Conservation (phyloP, 495 filamentous ascomycete species). For the Hyaloscypha bicolor region DNA sequence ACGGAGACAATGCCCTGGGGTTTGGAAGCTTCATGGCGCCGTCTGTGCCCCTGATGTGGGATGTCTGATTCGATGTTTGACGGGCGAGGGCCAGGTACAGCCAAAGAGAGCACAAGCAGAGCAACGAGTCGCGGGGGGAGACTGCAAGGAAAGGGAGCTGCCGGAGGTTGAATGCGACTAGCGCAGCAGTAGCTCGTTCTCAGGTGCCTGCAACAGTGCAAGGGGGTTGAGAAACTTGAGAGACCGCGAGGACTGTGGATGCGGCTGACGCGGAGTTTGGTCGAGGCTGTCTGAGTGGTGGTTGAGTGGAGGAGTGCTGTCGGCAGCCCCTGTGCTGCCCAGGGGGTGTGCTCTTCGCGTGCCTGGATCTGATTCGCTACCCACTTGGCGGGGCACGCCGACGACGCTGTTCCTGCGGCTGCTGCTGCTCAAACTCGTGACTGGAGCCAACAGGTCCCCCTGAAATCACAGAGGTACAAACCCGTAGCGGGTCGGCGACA, state of each 20-base stretch:
- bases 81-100: background rate
- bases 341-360: background rate
- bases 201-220: background rate
- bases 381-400: background rate
- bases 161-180: background rate
- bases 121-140: background rate
- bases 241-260: slow-evolving; percentile 17
- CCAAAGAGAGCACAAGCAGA: background rate
- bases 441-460: background rate
- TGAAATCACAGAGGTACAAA: background rate
- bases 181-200: background rate
- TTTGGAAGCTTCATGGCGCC: slow-evolving; percentile 20
- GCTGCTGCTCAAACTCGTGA: background rate
- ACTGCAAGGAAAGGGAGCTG: background rate
- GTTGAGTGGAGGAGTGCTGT: background rate
- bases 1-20: slow-evolving; percentile 16
- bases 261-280: slow-evolving; percentile 28
- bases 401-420: too few species aligned
- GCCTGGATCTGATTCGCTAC: background rate
- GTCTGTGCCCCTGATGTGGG: slow-evolving; percentile 13
- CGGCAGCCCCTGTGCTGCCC: background rate
- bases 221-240: background rate
- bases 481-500: background rate
- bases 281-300: background rate
- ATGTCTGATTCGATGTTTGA: slow-evolving; percentile 9